Evolutionary conservation across 148 eudicot genomes (phyloP), one percentile per base, ranked within the genome.

Genomic region (Silene conica): DNA sequence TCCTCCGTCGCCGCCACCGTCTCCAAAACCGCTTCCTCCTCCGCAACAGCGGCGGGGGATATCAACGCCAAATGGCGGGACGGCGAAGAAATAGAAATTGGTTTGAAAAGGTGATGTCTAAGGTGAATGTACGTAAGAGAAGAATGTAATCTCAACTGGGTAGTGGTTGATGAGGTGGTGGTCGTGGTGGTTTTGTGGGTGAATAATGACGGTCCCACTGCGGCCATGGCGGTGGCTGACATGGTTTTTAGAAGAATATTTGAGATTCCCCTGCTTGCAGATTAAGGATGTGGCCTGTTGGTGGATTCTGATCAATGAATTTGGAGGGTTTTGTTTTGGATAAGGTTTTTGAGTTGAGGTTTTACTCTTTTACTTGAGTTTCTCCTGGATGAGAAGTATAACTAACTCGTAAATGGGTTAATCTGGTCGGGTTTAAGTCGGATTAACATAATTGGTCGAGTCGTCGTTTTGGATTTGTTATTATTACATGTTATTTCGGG

Each of bases 31-130:
- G 16, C 82, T 63, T 31, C 84, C 81, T 69, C 85, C 31, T 34
- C 83, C 3, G 89, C 89, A 1, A 86, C 89, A 0, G 84, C 82
- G 1, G 90, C 86, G 46, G 86, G 16, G 55, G 55, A 1, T 18
- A 50, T 50, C 12, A 13, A 22, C 12, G 6, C 12, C 25, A 11
- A 59, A 21, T 20, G 13, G 63, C 25, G 25, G 63, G 60, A 19
- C 10, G 9, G 22, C 5, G 60, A 57, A 18, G 63, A 22, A 21
- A 59, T 59, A n/a, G 63, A 59, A 59, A 59, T 20, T 21, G 26
- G 63, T 59, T 38, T 50, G 55, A 50, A 9, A 50, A 15, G 14
- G 16, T 9, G 55, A 15, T 50, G 16, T 13, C 16, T 50, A 15
- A 11, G 55, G 14, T 50, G 18, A 50, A 12, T 12, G 16, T 50